Evolutionary conservation across 192 early-diverging fungal species (phyloP), one percentile per base, ranked within the genome.

Genomic region (Coemansia sp.): DNA sequence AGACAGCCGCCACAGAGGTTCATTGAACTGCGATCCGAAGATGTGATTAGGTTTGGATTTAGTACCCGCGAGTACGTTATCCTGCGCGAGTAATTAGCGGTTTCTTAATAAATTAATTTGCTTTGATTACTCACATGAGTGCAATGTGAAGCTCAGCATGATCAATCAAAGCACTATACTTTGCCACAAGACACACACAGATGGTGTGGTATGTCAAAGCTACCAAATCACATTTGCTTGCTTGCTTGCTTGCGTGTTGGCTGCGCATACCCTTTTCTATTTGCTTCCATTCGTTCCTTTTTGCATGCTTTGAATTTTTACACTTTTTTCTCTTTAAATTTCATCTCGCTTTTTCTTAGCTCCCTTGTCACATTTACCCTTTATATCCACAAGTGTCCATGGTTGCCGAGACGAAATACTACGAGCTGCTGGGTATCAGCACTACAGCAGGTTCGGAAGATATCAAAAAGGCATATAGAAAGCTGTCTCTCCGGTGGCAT

Each of bases 41-140:
- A 98, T 73, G 83, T 90, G 7, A 71, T 98, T 23, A 93, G 89
- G 63, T 95, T 98, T 82, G 96, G 93, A 0, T 85, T 86, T 39
- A 92, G 89, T 60, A 89, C 91, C 1, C 80, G 96, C 49, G 96
- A 98, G 55, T 96, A 93, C 57, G 94, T 98, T 5, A 60, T 98
- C 15, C 80, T 98, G 59, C 76, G 82, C 59, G 92, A 93, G 48
- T 66, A 30, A 39, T 7, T 33, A 9, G 38, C 23, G 25, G 42
- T 57, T 44, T 24, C 24, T 55, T 22, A 15, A 22, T 42, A 23
- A 25, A 18, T 18, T 40, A 6, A 18, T 22, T n/a, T 54, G 7
- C 7, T 51, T 51, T 33, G 8, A 51, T 33, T 51, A 9, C 33
- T 13, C 23, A 30, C 17, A 10, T 3, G n/a, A n/a, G n/a, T n/a